A percentile compares a stretch with the other conserved stretches of the same genome.
phyloP scores from a whole-genome alignment of 768 basidiomycete genomes.

The Rhodocollybia butyracea region DNA sequence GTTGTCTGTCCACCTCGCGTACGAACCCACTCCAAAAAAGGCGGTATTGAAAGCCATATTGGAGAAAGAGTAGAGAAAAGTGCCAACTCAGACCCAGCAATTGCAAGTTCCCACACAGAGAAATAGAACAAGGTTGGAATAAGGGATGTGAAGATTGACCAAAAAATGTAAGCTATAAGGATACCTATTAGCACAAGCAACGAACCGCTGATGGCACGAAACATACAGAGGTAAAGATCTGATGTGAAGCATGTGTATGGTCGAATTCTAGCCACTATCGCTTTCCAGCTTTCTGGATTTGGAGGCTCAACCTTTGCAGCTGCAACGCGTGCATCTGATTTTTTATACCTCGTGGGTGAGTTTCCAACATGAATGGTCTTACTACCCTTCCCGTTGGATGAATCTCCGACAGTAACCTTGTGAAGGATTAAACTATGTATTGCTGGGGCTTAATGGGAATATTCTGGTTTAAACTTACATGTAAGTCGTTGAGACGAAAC shows the following conservation, averaged over 20 bases:
- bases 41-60: slow-evolving; percentile 46
- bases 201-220: slow-evolving; percentile 2
- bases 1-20: slow-evolving; percentile 46
- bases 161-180: slow-evolving; percentile 67
- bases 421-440: background rate
- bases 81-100: slow-evolving; percentile 79
- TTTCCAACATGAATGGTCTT: slow-evolving; percentile 40
- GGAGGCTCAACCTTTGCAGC: too few species aligned
- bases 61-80: slow-evolving; percentile 73
- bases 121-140: slow-evolving; percentile 86
- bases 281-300: too few species aligned
- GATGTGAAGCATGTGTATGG: slow-evolving; percentile 30
- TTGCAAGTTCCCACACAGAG: slow-evolving; percentile 86
- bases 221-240: slow-evolving; percentile 60
- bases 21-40: slow-evolving; percentile 41
- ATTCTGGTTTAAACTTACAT: slow-evolving; percentile 6
- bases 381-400: background rate
- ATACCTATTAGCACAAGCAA: background rate
- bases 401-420: slow-evolving; percentile 1
- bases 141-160: slow-evolving; percentile 80
- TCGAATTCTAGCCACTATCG: too few species aligned
- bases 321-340: background rate
- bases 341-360: background rate
- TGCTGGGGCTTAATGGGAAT: background rate
- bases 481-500: slow-evolving; percentile 26